Evolutionary conservation across 192 early-diverging fungal species (phyloP).

Genomic region (Cetraspora pellucida): DNA sequence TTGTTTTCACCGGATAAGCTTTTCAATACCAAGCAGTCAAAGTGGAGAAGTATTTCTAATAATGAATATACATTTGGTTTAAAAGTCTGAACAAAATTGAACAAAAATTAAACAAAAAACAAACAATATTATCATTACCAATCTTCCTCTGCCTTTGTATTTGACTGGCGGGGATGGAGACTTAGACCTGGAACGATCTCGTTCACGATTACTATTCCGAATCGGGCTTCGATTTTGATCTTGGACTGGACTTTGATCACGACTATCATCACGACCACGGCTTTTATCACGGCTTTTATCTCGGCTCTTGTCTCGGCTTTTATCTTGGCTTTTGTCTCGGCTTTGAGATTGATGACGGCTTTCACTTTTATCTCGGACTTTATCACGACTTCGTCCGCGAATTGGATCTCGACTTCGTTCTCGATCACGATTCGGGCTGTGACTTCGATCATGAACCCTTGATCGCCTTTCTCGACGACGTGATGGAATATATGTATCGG

Average conservation of each 20-base stretch:
- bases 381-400: conserved; percentile 11
- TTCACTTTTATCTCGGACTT: not conserved
- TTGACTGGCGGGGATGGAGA: conserved; percentile 47
- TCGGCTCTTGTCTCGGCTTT: not conserved
- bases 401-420: not conserved
- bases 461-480: not conserved
- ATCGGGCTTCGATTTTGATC: conserved; percentile 6
- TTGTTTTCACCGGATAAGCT: no score
- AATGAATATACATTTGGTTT: no score
- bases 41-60: no score
- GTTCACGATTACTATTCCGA: not conserved
- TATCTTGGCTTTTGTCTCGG: not conserved
- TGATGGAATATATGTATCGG: conserved; percentile 14
- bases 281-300: conserved; percentile 3
- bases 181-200: conserved; percentile 22
- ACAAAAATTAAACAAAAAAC: not conserved
- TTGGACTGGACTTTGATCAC: not conserved
- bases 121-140: conserved; percentile 40
- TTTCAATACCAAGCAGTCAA: no score
- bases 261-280: not conserved
- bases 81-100: no score
- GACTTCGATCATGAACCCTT: conserved; percentile 9
- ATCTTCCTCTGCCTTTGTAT: conserved; percentile 58
- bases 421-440: no score
- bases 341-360: not conserved